Percentiles rank a stretch among this genome's conserved stretches.
These are phyloP conservation scores for Nannizzia gypsea DNA, from an alignment of 2,329 filamentous ascomycete species.

Conservation along the genomic window DNA sequence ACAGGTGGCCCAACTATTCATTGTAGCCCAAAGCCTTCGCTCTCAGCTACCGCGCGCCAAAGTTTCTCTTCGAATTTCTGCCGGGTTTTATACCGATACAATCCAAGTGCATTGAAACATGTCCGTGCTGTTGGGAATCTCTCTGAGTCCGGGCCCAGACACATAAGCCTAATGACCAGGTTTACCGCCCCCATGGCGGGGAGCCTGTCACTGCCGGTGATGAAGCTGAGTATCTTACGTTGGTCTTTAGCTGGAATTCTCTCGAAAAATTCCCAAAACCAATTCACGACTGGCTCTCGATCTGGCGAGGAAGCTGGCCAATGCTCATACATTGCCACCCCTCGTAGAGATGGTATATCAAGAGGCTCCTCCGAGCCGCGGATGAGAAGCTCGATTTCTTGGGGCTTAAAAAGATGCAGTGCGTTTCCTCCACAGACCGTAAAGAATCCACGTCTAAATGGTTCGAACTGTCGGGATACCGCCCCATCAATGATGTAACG, in stretches of 20 bases:
- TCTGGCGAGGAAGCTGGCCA: conserved; percentile 49
- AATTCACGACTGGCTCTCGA: conserved; percentile 58
- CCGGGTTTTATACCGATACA: conserved; percentile 59
- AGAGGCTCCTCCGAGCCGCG: conserved; percentile 74
- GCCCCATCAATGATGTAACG: conserved; percentile 66
- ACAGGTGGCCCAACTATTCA: conserved; percentile 28
- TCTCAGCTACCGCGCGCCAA: conserved; percentile 79
- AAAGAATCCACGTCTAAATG: conserved; percentile 88
- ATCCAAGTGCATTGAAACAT: conserved; percentile 74
- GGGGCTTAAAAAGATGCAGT: conserved; percentile 71
- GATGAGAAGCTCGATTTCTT: conserved; percentile 82
- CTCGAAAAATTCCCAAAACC: conserved; percentile 83
- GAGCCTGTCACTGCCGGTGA: conserved; percentile 82
- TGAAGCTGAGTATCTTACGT: conserved; percentile 68
- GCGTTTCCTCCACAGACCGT: conserved; percentile 84
- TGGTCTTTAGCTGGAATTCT: conserved; percentile 55
- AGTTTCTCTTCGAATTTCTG: conserved; percentile 58
- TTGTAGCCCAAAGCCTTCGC: conserved; percentile 85
- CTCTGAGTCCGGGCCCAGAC: conserved; percentile 59
- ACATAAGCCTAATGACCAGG: conserved; percentile 62
- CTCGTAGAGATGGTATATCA: conserved; percentile 62
- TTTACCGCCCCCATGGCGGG: conserved; percentile 77
- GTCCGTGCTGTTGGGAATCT: conserved; percentile 78
- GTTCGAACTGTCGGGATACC: conserved; percentile 74
- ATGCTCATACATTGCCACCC: conserved; percentile 70